Evolutionary conservation across 1,139 yeast species (phyloP).

Genomic region (Scheffersomyces parashehatae): DNA sequence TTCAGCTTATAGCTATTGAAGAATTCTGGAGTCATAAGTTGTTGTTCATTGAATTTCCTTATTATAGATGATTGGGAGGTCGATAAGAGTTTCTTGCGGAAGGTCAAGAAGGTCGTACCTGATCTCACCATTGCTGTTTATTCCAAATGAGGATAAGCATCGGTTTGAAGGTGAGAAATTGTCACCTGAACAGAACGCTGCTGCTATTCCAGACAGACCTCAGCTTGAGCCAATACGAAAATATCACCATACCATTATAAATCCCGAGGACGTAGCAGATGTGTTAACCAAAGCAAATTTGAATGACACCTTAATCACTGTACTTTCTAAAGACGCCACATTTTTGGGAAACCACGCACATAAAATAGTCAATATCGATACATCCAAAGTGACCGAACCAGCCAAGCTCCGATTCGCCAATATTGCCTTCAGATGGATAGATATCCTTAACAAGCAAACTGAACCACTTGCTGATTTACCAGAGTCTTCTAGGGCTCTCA

Average conservation of each 20-base stretch:
- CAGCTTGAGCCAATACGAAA: constrained; percentile 15
- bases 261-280: constrained; percentile 40
- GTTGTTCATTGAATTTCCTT: too few relatives aligned
- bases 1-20: too few relatives aligned
- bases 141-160: constrained; percentile 32
- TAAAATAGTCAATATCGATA: constrained; percentile 21
- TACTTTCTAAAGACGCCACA: constrained; percentile 29
- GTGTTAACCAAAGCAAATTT: constrained; percentile 24
- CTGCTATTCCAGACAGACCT: constrained; percentile 39
- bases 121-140: constrained; percentile 25
- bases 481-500: background rate
- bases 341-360: constrained; percentile 29
- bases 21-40: too few relatives aligned
- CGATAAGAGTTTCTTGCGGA: too few relatives aligned
- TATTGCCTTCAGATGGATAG: constrained; percentile 32
- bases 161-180: constrained; percentile 35
- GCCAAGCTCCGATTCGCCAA: constrained; percentile 28
- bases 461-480: background rate
- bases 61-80: too few relatives aligned
- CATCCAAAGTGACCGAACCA: constrained; percentile 11
- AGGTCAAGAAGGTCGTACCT: constrained; percentile 8
- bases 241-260: constrained; percentile 31
- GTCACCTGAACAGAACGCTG: constrained; percentile 30
- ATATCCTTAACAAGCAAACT: constrained; percentile 26
- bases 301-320: constrained; percentile 32